Evolutionary conservation across 2,329 filamentous ascomycete genomes (phyloP), one percentile per base, ranked within the genome.

Genomic region (Aspergillus niger): DNA sequence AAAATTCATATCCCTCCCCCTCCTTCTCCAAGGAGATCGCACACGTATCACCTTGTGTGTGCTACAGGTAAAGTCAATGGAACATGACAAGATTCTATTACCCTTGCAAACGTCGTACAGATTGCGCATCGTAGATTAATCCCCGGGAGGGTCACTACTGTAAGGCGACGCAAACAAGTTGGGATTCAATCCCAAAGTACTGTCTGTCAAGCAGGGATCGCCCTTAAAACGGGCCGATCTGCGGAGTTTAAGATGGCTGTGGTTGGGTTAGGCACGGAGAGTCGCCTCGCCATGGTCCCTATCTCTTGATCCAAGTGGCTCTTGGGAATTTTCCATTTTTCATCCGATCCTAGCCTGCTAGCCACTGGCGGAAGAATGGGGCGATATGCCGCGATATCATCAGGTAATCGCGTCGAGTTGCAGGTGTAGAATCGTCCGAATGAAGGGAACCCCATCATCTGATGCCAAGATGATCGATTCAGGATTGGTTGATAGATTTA

Each of bases 381-480:
- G 41, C 51, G 36, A 58, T 47, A 44, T 47, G 55, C 50, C 55
- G 55, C 55, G 53, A 55, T 55, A 55, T 36, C 53, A 55, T 55
- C 53, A 55, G 53, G 39, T 55, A 44, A 55, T 55, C 41, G 39
- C 53, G 53, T 55, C 39, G 53, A 47, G 30, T 43, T 55, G 39
- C 53, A 43, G 15, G 13, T 39, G 20, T 17, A 22, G n/a, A 39
- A 20, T 28, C 24, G 24, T 41, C 36, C 38, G 20, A 39, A 22
- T 44, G 52, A 26, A 38, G 52, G 28, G 28, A 48, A 39, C 30
- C 38, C 51, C 57, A 62, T 64, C 60, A 62, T 63, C 62, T 65
- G 62, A 67, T 66, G 65, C 64, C 65, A 66, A 67, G 64, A 47
- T n/a, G 17, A 51, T 41, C 20, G 32, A 44, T 47, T 47, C 26